Conservation (phyloP, 768 basidiomycete genomes). For the Lactifluus rugatus region DNA sequence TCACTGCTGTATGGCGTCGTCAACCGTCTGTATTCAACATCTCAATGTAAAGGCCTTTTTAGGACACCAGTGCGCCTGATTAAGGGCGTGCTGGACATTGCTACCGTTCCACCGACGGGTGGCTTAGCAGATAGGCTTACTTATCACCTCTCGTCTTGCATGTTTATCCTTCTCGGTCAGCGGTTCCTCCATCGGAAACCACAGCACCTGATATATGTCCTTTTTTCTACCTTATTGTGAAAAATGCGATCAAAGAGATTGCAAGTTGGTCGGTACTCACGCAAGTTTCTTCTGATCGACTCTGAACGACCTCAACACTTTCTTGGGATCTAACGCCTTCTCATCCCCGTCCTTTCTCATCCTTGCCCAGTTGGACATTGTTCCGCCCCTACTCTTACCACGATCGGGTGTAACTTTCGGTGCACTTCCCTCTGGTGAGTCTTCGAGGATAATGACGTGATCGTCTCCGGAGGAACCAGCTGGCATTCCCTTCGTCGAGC, state of each 20-base stretch:
- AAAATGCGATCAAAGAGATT: background rate
- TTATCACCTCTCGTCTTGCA: conserved; percentile 43
- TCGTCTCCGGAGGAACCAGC: conserved; percentile 1
- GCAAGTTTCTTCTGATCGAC: conserved; percentile 33
- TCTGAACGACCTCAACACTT: conserved; percentile 40
- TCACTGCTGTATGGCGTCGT: too few species aligned
- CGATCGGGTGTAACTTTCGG: background rate
- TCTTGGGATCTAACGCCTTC: conserved; percentile 25
- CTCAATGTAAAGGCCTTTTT: background rate
- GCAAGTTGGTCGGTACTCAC: conserved; percentile 27
- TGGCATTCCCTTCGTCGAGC: conserved; percentile 18
- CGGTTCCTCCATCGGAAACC: conserved; percentile 63
- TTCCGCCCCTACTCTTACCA: conserved; percentile 13
- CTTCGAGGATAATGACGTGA: conserved; percentile 23
- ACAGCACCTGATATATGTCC: conserved; percentile 71
- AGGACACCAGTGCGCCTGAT: background rate
- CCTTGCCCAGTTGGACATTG: background rate
- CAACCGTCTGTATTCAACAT: background rate
- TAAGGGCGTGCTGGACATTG: background rate
- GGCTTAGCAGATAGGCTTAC: conserved; percentile 30
- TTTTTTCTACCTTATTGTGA: conserved; percentile 33
- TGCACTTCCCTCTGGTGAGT: conserved; percentile 11
- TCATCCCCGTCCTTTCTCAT: background rate
- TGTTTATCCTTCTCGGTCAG: conserved; percentile 44
- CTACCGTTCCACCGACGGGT: background rate